These are phyloP conservation scores for Dryadomyces quercus-mongolicae DNA, from an alignment of 2,329 filamentous ascomycete genomes.

Conservation along the genomic window DNA sequence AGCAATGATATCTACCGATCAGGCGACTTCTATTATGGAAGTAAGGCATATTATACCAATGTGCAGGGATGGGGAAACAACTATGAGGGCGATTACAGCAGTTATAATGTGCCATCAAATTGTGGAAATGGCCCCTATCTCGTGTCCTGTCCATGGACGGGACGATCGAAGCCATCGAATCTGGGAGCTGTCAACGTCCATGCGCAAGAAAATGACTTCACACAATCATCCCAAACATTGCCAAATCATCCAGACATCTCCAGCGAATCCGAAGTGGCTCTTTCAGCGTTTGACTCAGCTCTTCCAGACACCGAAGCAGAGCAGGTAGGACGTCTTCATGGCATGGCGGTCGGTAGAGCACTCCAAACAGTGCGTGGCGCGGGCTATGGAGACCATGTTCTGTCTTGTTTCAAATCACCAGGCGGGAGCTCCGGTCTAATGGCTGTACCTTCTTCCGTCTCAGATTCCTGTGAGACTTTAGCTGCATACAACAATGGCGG, in stretches of 20 bases:
- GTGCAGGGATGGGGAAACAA: background rate
- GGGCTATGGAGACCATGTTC: background rate
- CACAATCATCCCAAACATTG: background rate
- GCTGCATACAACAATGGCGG: background rate
- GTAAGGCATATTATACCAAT: background rate
- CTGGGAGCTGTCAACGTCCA: background rate
- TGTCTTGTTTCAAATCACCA: background rate
- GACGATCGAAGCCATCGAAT: background rate
- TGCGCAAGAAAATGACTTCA: background rate
- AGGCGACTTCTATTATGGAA: conserved; percentile 5
- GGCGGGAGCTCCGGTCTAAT: background rate
- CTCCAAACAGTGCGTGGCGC: background rate
- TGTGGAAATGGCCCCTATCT: background rate
- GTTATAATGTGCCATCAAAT: background rate
- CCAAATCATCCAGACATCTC: background rate
- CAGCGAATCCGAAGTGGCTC: background rate
- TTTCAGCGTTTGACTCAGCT: background rate
- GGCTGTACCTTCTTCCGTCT: background rate
- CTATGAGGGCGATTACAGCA: background rate
- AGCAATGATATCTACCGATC: conserved; percentile 27
- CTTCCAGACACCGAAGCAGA: background rate
- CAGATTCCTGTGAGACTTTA: background rate
- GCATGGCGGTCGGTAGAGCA: background rate
- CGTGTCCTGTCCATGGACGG: background rate
- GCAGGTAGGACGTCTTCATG: background rate